These are phyloP conservation scores for Phytophthora uliginosa DNA, from an alignment of 352 stramenopile species.

Conservation along the genomic window DNA sequence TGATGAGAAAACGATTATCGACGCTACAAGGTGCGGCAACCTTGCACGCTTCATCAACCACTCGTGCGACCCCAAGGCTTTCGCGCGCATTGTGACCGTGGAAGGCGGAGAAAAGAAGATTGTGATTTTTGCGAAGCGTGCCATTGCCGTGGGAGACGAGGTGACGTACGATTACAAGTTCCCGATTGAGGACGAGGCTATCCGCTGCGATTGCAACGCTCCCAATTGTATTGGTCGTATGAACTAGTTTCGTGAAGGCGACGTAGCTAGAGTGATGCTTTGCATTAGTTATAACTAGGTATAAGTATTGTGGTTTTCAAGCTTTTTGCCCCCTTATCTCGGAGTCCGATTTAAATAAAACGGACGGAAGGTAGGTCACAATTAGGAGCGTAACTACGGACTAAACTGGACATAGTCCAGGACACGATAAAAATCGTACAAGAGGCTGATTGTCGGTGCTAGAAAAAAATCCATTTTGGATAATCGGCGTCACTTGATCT, in stretches of 20 bases:
- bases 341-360: no score
- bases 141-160: constrained; percentile 94
- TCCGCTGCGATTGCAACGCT: constrained; percentile 95
- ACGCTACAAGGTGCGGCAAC: constrained; percentile 94
- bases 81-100: constrained; percentile 91
- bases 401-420: no score
- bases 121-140: constrained; percentile 94
- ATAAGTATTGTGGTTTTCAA: no score
- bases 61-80: constrained; percentile 95
- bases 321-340: no score
- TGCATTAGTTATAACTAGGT: no score
- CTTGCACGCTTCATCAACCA: constrained; percentile 98
- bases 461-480: no score
- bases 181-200: constrained; percentile 96
- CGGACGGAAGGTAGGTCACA: no score
- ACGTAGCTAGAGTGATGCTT: no score
- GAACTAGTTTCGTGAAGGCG: constrained; percentile 76
- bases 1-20: constrained; percentile 95
- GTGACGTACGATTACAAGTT: constrained; percentile 99
- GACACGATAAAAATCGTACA: no score
- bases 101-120: constrained; percentile 96
- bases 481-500: no score
- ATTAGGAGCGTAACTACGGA: no score
- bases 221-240: constrained; percentile 96
- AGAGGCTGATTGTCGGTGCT: no score